Conservation (phyloP, 2,329 filamentous ascomycete genomes). For the Paecilomyces dactylethromorphus region DNA sequence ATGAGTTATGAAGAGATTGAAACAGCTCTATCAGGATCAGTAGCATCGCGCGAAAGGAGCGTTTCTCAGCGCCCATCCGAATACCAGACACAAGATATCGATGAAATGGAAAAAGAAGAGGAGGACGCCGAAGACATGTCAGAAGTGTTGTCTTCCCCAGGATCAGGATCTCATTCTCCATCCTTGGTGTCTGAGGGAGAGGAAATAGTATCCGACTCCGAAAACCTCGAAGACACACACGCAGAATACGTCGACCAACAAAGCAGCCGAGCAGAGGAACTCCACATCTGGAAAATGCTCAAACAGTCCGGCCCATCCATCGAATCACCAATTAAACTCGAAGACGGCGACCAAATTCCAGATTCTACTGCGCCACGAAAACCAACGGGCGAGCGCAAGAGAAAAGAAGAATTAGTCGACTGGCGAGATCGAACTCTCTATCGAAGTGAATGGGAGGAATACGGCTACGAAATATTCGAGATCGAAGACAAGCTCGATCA, state of each 20-base stretch:
- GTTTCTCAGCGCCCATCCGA: background rate
- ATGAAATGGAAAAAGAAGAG: conserved; percentile 3
- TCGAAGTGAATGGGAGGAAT: conserved; percentile 46
- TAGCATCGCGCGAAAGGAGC: conserved; percentile 6
- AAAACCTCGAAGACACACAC: conserved; percentile 39
- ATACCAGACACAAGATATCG: background rate
- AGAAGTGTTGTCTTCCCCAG: background rate
- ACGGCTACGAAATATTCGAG: conserved; percentile 20
- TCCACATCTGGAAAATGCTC: conserved; percentile 38
- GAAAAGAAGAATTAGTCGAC: conserved; percentile 30
- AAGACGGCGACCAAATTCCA: conserved; percentile 11
- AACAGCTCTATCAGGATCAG: conserved; percentile 23
- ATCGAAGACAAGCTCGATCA: conserved; percentile 22
- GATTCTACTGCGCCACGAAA: conserved; percentile 6
- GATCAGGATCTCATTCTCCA: conserved; percentile 1
- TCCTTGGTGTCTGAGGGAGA: conserved; percentile 5
- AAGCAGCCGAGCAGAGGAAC: conserved; percentile 40
- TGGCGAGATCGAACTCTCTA: conserved; percentile 45
- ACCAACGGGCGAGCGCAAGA: conserved; percentile 24
- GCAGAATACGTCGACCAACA: conserved; percentile 44
- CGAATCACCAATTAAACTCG: conserved; percentile 14
- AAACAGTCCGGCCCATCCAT: conserved; percentile 15
- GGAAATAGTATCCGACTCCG: conserved; percentile 18
- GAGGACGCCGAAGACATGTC: conserved; percentile 4
- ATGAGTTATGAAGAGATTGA: conserved; percentile 39